Base-by-base conservation (phyloP, 2,329 filamentous ascomycete species). In the Trichoderma sp. region DNA sequence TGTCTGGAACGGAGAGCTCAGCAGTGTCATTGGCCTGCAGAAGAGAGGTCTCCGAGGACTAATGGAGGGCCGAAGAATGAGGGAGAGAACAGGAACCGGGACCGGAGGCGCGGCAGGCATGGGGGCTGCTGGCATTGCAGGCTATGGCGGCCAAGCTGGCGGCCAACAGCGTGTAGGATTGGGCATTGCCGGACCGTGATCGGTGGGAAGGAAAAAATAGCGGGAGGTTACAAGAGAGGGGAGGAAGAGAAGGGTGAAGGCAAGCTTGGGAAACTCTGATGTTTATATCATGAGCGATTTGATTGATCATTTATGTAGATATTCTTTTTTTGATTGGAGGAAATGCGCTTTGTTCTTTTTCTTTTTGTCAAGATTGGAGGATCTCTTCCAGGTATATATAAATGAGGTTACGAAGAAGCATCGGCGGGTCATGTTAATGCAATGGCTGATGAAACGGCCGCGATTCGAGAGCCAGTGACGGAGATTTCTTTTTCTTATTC, bases 1-100 rank as follows among this genome's bases (percentile, higher is more conserved):
- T 76, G 81, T 96, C 0, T 99, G 97, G 96, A 87, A 89, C 80
- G 92, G 93, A 75, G 91, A 97, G 85, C 84, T 96, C 41, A 95
- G 94, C 85, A 94, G 94, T 66, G 96, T 98, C 3, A 97, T 99
- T 79, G 97, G 97, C 0, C 83, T 99, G 78, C 97, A 99, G 87
- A 99, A 99, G 87, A 89, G 97, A 72, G 97, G 97, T 0, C 84
- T 99, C 45, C 89, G 96, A 76, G 97, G 97, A 0, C 84, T 99
- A 79, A 98, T 99, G 97, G 97, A 98, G 84, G 96, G 96, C 4
- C 88, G 96, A 62, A 89, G 96, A 76, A 92, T 98, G 87, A 88
- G 95, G 62, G 95, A 97, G 83, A 88, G 94, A 78, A 88, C 87
- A 3, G 88, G 88, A 11, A 89, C 87, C 78, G 84, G 71, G 80